Evolutionary conservation across 495 filamentous ascomycete species (phyloP), one percentile per base, ranked within the genome.

Genomic region (Penicillium arizonense): DNA sequence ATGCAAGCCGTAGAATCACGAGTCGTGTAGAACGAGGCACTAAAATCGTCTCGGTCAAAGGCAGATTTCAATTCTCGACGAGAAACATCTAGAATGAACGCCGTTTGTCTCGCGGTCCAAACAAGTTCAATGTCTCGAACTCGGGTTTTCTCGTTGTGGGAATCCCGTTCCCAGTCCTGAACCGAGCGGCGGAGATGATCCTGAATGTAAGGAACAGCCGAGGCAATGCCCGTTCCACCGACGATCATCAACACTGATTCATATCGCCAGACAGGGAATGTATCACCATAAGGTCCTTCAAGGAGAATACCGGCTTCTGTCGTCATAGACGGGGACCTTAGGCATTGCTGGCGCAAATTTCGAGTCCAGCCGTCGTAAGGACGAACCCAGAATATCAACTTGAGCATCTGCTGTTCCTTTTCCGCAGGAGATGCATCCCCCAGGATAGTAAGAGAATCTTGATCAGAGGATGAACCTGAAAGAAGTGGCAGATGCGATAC

Each of bases 191-290:
- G 48, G 13, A 77, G 50, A 37, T 77, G 71, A 16, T 69, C 64
- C 8, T 69, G 63, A 38, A 87, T 62, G 54, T 84, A 80, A 0
- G 82, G 76, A 3, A 82, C 61, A 3, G 77, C 69, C 0, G 75
- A 79, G 0, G 82, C 77, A 38, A 87, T 80, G 0, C 84, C 84
- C 3, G 78, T 81, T 0, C 84, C 84, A 4, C 84, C 83, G 3
- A 74, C 81, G 13, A 87, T 72, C n/a, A 86, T 70, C 8, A 85
- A 55, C 12, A 84, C 67, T 2, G 72, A 76, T 24, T 80, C 73
- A 51, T 76, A 83, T 5, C 64, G 62, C 57, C 76, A 75, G 0
- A 84, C 50, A 0, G 77, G 76, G 13, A 67, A 68, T 12, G 65
- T 64, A 36, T 76, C 61, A 4, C 83, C 82, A 54, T 87, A 86